phyloP scores from a whole-genome alignment of 345 rosid species.

The Linum trigynum region DNA sequence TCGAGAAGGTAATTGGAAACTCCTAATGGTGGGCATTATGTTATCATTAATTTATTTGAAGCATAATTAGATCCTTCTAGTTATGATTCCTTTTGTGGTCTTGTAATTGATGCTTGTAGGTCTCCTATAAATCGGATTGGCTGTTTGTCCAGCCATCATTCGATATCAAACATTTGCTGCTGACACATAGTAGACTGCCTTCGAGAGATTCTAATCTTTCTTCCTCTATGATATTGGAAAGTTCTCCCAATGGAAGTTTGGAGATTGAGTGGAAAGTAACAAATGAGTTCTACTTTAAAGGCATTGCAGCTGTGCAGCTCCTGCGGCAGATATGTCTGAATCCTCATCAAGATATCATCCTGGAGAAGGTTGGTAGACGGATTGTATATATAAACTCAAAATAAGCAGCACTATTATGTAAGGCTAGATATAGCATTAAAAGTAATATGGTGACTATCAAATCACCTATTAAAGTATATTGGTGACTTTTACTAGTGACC shows the following conservation, averaged over 20 bases:
- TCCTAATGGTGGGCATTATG: slow-evolving; percentile 9
- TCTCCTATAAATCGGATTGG: slow-evolving; percentile 43
- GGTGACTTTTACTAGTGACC: too few species aligned
- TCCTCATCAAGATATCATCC: slow-evolving; percentile 58
- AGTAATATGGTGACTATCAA: too few species aligned
- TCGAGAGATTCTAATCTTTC: slow-evolving; percentile 16
- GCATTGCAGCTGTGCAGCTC: slow-evolving; percentile 65
- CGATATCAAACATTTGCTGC: slow-evolving; percentile 54
- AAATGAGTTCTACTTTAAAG: slow-evolving; percentile 71
- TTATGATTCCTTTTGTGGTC: neutral
- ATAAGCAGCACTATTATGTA: too few species aligned
- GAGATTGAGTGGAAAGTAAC: slow-evolving; percentile 51
- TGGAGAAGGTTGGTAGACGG: slow-evolving; percentile 49
- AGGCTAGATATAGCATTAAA: too few species aligned
- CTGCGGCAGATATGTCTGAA: slow-evolving; percentile 51
- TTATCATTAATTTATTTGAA: slow-evolving; percentile 8
- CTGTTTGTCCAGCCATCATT: slow-evolving; percentile 64
- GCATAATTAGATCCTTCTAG: neutral
- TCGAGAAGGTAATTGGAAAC: slow-evolving; percentile 42
- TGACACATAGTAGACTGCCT: slow-evolving; percentile 27
- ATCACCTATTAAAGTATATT: too few species aligned
- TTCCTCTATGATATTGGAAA: slow-evolving; percentile 21
- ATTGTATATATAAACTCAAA: too few species aligned
- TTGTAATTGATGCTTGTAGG: slow-evolving; percentile 28
- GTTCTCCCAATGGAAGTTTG: slow-evolving; percentile 20